Conservation (phyloP, 257 asterid genomes). For the Primulina huaijiensis region DNA sequence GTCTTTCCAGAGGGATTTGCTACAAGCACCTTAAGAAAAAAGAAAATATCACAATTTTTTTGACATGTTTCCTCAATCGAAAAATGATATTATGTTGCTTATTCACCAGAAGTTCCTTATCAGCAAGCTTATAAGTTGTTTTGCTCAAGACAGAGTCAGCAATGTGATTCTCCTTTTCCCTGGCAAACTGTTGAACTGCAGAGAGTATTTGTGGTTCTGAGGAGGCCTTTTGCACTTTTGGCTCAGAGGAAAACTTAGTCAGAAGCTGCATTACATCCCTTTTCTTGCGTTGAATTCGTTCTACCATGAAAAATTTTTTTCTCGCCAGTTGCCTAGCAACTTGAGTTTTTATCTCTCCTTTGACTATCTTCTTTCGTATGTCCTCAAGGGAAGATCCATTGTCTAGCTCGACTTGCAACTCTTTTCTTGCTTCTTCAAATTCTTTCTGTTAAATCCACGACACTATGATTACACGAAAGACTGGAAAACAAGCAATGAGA, state of each 20-base stretch:
- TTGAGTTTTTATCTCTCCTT: slow-evolving; percentile 67
- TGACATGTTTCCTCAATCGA: background rate
- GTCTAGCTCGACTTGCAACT: slow-evolving; percentile 66
- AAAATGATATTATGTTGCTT: slow-evolving; percentile 15
- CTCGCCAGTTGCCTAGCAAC: slow-evolving; percentile 49
- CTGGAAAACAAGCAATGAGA: slow-evolving; percentile 16
- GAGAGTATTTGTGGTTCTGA: slow-evolving; percentile 54
- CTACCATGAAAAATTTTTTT: slow-evolving; percentile 30
- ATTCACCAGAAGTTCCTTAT: slow-evolving; percentile 78
- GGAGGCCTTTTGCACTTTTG: slow-evolving; percentile 37
- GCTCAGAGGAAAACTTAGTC: slow-evolving; percentile 45
- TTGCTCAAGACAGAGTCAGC: slow-evolving; percentile 52
- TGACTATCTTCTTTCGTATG: slow-evolving; percentile 50
- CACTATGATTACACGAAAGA: slow-evolving; percentile 19
- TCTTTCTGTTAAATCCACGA: slow-evolving; percentile 55
- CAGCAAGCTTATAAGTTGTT: slow-evolving; percentile 53
- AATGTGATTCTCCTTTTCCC: slow-evolving; percentile 52
- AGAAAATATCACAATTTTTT: background rate
- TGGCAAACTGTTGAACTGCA: slow-evolving; percentile 46
- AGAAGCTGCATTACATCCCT: slow-evolving; percentile 65
- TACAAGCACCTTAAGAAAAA: slow-evolving; percentile 61
- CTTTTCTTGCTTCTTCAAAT: slow-evolving; percentile 88
- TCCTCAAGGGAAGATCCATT: slow-evolving; percentile 67
- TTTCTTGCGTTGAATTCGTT: slow-evolving; percentile 82
- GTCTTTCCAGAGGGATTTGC: slow-evolving; percentile 55